These are phyloP conservation scores for Scedosporium aurantiacum DNA, from an alignment of 2,329 filamentous ascomycete genomes.

Conservation along the genomic window DNA sequence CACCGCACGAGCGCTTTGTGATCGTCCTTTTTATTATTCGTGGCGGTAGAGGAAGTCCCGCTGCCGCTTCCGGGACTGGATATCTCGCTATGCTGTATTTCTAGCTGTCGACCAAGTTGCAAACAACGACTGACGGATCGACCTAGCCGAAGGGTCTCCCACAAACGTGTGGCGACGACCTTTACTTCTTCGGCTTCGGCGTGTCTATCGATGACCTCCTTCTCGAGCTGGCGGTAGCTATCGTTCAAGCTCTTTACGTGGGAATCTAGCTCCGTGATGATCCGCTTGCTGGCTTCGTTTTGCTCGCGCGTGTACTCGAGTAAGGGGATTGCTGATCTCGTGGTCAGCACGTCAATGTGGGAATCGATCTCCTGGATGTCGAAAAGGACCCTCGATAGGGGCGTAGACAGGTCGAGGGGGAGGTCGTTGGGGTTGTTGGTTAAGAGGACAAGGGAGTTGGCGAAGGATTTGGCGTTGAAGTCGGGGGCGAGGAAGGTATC, in stretches of 20 bases:
- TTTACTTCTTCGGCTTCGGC: constrained; percentile 76
- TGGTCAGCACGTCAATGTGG: constrained; percentile 83
- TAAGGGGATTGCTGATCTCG: constrained; percentile 70
- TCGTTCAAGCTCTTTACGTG: constrained; percentile 73
- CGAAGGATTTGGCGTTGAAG: constrained; percentile 74
- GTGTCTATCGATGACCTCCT: constrained; percentile 77
- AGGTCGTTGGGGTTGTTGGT: constrained; percentile 90
- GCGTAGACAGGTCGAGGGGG: constrained; percentile 85
- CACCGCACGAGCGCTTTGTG: constrained; percentile 73
- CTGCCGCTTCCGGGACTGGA: constrained; percentile 19
- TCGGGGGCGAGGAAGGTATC: constrained; percentile 75
- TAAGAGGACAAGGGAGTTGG: constrained; percentile 75
- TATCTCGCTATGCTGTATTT: constrained; percentile 71
- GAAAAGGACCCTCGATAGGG: constrained; percentile 85
- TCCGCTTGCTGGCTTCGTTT: constrained; percentile 57
- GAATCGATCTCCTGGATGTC: constrained; percentile 96
- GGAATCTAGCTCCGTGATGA: constrained; percentile 65
- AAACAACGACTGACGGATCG: constrained; percentile 68
- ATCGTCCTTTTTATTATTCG: constrained; percentile 51
- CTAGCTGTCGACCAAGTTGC: constrained; percentile 72
- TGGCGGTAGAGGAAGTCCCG: constrained; percentile 18
- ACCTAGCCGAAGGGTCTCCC: constrained; percentile 68
- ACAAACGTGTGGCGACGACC: constrained; percentile 64
- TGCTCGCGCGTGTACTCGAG: constrained; percentile 68
- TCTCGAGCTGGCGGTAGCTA: constrained; percentile 75